These are phyloP conservation scores for Sugiyamaella novakii DNA, from an alignment of 1,139 yeast species.

Conservation along the genomic window DNA sequence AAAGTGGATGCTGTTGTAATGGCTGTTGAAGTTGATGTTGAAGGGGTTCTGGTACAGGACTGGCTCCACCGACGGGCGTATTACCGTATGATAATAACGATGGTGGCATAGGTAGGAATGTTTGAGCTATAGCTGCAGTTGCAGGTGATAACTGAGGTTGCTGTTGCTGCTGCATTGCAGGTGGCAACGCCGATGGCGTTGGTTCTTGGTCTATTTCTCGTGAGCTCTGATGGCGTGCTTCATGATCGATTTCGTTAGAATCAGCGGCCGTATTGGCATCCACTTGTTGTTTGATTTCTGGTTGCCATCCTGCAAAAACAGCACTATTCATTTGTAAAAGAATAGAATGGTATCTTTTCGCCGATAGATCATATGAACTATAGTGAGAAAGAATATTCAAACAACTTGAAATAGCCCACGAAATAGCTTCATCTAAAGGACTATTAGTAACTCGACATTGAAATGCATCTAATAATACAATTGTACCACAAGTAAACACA, in stretches of 20 bases:
- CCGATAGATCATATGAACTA: conserved; percentile 13
- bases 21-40: conserved; percentile 6
- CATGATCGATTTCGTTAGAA: not conserved
- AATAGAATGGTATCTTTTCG: conserved; percentile 15
- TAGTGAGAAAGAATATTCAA: conserved; percentile 15
- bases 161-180: not conserved
- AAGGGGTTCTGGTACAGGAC: conserved; percentile 2
- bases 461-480: conserved; percentile 18
- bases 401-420: conserved; percentile 14
- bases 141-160: conserved; percentile 1
- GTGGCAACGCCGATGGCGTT: not conserved
- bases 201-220: not conserved
- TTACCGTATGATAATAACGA: conserved; percentile 6
- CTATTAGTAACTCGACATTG: conserved; percentile 16
- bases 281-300: conserved; percentile 1
- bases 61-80: conserved; percentile 3
- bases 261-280: not conserved
- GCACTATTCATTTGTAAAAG: conserved; percentile 16
- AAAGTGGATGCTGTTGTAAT: conserved; percentile 5
- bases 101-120: conserved; percentile 5
- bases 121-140: not conserved
- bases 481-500: conserved; percentile 19
- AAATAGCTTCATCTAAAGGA: conserved; percentile 4
- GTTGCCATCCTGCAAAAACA: conserved; percentile 12
- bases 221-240: not conserved